Conservation (phyloP, 2,329 filamentous ascomycete genomes). For the Colletotrichum phormii region DNA sequence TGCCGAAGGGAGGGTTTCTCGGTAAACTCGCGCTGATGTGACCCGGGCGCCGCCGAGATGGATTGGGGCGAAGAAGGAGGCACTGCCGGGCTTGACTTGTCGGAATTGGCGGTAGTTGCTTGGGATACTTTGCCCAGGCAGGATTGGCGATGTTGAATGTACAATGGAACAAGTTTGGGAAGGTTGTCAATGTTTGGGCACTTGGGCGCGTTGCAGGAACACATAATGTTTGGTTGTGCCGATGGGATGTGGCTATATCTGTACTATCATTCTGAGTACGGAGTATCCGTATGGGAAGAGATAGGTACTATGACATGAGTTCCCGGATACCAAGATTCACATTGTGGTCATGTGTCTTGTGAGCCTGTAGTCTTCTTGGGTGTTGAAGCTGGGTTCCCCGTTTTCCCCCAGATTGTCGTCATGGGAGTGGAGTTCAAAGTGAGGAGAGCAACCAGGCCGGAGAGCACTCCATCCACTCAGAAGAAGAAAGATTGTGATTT, state of each 20-base stretch:
- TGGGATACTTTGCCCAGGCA: neutral
- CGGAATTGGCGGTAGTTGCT: neutral
- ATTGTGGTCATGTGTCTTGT: neutral
- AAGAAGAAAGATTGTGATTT: neutral
- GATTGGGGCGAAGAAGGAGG: neutral
- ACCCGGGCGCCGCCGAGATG: conserved; percentile 22
- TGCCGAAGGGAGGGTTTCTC: conserved; percentile 1
- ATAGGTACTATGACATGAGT: neutral
- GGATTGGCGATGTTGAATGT: neutral
- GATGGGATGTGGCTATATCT: neutral
- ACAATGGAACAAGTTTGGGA: neutral
- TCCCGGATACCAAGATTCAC: neutral
- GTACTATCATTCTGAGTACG: neutral
- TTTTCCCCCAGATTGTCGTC: conserved; percentile 24
- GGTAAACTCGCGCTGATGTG: conserved; percentile 19
- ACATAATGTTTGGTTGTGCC: no score
- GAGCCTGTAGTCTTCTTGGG: neutral
- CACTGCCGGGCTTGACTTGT: neutral
- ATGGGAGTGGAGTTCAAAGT: conserved; percentile 15
- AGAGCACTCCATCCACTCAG: conserved; percentile 5
- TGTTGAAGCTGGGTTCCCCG: neutral
- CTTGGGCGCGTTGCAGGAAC: neutral
- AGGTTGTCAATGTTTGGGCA: neutral
- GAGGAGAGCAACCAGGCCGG: neutral
- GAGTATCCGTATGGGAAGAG: neutral